Percentiles rank a stretch among this genome's conserved stretches.
Conservation (phyloP, 2,329 filamentous ascomycete genomes). For the Fusarium sarcochroum region DNA sequence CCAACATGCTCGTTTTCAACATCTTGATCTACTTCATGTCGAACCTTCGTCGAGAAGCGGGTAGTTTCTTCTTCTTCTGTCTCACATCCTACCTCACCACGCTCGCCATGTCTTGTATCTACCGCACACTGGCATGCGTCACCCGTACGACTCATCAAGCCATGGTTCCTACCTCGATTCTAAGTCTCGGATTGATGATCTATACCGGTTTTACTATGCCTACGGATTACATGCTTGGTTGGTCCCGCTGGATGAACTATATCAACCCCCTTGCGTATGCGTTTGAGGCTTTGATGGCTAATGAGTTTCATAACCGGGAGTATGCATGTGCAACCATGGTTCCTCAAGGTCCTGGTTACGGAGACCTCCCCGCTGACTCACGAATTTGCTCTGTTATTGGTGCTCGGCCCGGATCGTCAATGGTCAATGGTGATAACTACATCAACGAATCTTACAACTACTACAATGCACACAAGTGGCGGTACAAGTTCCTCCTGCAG, state of each 20-base stretch:
- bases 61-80: conserved; percentile 73
- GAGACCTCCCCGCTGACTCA: conserved; percentile 59
- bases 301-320: conserved; percentile 60
- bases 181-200: conserved; percentile 68
- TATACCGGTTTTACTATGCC: conserved; percentile 54
- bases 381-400: conserved; percentile 69
- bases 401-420: conserved; percentile 65
- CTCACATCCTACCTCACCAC: conserved; percentile 56
- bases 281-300: conserved; percentile 47
- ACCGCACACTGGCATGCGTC: conserved; percentile 50
- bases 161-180: conserved; percentile 66
- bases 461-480: conserved; percentile 70
- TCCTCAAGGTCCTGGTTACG: conserved; percentile 52
- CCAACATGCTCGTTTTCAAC: conserved; percentile 49
- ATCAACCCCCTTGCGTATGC: conserved; percentile 74
- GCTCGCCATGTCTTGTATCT: conserved; percentile 50
- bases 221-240: conserved; percentile 47
- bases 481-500: neutral
- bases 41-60: conserved; percentile 69
- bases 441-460: conserved; percentile 70
- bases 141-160: conserved; percentile 50
- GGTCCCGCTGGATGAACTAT: conserved; percentile 73
- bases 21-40: conserved; percentile 75
- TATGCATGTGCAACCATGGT: conserved; percentile 69
- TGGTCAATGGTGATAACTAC: conserved; percentile 73